A percentile compares a stretch with the other conserved stretches of the same genome.
These are phyloP conservation scores for Candida maris DNA, from an alignment of 805 yeast species.

Conservation along the genomic window DNA sequence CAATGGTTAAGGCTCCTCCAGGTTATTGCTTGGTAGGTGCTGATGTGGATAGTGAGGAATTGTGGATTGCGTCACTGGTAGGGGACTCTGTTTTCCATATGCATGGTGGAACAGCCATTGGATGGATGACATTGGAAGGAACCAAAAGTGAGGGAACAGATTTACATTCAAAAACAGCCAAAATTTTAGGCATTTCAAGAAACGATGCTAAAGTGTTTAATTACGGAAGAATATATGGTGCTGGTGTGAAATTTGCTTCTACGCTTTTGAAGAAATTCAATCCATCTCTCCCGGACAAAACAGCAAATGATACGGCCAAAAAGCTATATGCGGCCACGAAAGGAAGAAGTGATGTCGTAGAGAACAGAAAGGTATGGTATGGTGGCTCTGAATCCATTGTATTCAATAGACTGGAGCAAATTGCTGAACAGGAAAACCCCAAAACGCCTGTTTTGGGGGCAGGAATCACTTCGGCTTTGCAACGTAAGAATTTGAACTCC, in stretches of 20 bases:
- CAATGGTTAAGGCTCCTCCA: conserved; percentile 78
- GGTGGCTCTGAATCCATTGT: conserved; percentile 95
- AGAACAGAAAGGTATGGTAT: conserved; percentile 44
- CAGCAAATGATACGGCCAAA: conserved; percentile 63
- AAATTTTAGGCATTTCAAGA: conserved; percentile 81
- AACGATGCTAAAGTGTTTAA: conserved; percentile 93
- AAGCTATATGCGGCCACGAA: conserved; percentile 77
- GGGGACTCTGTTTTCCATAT: conserved; percentile 87
- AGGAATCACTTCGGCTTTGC: conserved; percentile 82
- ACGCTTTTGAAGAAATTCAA: conserved; percentile 81
- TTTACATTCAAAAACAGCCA: conserved; percentile 90
- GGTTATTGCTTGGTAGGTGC: conserved; percentile 96
- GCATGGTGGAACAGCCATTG: conserved; percentile 95
- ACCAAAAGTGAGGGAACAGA: conserved; percentile 89
- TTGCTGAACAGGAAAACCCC: conserved; percentile 79
- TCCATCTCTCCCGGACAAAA: conserved; percentile 58
- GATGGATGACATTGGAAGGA: conserved; percentile 99
- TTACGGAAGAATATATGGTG: conserved; percentile 97
- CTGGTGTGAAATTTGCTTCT: conserved; percentile 89
- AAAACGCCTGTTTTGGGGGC: conserved; percentile 92
- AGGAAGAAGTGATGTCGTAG: conserved; percentile 46
- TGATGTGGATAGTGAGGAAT: conserved; percentile 96
- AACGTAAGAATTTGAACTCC: conserved; percentile 57
- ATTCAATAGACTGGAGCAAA: conserved; percentile 82
- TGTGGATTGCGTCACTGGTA: conserved; percentile 94